Percentiles rank a stretch among this genome's conserved stretches.
Evolutionary conservation across 2,329 filamentous ascomycete species (phyloP).

Genomic region (Cryphonectria radicalis): DNA sequence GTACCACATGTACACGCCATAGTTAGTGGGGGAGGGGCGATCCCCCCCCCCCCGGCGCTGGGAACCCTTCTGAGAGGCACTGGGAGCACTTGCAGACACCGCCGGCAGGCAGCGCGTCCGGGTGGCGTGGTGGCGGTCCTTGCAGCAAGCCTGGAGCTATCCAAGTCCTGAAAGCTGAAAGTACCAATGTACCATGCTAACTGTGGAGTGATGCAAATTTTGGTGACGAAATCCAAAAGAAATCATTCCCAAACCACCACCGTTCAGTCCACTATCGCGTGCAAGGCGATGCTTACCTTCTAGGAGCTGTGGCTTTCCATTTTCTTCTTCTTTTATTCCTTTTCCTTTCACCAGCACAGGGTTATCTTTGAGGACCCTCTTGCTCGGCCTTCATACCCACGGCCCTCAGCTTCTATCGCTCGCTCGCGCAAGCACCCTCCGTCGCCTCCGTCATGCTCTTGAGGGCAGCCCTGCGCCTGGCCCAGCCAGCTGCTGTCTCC

Average conservation of each 20-base stretch:
- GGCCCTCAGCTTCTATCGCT: conserved; percentile 1
- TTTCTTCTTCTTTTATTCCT: too few species aligned
- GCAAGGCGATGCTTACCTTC: conserved; percentile 3
- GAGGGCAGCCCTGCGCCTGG: conserved; percentile 44
- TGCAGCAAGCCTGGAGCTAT: conserved; percentile 1
- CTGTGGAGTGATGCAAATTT: conserved; percentile 5
- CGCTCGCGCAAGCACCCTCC: neutral
- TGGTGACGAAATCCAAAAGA: conserved; percentile 14
- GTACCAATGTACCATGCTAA: neutral
- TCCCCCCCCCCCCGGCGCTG: neutral
- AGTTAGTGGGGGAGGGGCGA: neutral
- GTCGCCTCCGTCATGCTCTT: conserved; percentile 42
- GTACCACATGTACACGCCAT: too few species aligned
- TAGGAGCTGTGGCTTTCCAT: conserved; percentile 17
- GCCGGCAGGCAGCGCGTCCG: neutral
- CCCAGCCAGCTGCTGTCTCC: conserved; percentile 38
- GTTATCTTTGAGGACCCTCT: neutral
- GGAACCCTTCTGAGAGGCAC: neutral
- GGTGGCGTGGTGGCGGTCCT: neutral
- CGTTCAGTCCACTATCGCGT: neutral
- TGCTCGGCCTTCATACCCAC: neutral
- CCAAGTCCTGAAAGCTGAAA: neutral
- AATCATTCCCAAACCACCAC: conserved; percentile 2
- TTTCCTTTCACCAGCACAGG: neutral
- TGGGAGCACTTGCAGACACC: neutral